Percentiles rank a stretch among this genome's conserved stretches.
phyloP scores from a whole-genome alignment of 2,329 filamentous ascomycete species.

The Plenodomus tracheiphilus region DNA sequence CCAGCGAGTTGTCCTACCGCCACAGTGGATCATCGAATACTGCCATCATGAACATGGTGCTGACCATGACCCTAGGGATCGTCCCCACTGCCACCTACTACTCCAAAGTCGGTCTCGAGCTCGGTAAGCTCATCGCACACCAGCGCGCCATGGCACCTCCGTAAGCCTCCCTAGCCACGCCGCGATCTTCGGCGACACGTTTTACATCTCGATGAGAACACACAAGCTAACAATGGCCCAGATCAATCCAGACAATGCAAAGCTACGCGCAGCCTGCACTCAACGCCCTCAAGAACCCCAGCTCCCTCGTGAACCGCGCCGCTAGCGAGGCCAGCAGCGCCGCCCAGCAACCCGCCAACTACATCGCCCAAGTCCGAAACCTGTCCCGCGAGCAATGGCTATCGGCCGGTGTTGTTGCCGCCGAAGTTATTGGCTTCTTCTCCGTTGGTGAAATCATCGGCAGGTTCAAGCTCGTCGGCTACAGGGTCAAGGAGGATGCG shows the following conservation, averaged over 20 bases:
- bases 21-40: not conserved
- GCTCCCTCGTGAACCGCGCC: conserved; percentile 56
- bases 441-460: conserved; percentile 97
- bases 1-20: not conserved
- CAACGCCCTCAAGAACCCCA: conserved; percentile 72
- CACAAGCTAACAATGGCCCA: conserved; percentile 48
- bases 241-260: conserved; percentile 80
- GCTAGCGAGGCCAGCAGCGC: conserved; percentile 45
- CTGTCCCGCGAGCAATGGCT: conserved; percentile 71
- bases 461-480: conserved; percentile 91
- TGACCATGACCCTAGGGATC: no score
- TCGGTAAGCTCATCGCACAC: conserved; percentile 83
- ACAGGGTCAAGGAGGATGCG: conserved; percentile 53
- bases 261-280: conserved; percentile 77
- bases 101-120: conserved; percentile 82
- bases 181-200: no score
- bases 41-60: conserved; percentile 51
- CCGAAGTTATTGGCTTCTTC: conserved; percentile 95
- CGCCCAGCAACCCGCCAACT: conserved; percentile 57
- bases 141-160: conserved; percentile 91
- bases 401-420: conserved; percentile 74
- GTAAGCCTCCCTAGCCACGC: conserved; percentile 63
- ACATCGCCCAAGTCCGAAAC: conserved; percentile 66
- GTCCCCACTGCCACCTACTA: conserved; percentile 90
- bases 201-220: no score